These are phyloP conservation scores for Candida pseudoglaebosa DNA, from an alignment of 805 yeast genomes.

Conservation along the genomic window DNA sequence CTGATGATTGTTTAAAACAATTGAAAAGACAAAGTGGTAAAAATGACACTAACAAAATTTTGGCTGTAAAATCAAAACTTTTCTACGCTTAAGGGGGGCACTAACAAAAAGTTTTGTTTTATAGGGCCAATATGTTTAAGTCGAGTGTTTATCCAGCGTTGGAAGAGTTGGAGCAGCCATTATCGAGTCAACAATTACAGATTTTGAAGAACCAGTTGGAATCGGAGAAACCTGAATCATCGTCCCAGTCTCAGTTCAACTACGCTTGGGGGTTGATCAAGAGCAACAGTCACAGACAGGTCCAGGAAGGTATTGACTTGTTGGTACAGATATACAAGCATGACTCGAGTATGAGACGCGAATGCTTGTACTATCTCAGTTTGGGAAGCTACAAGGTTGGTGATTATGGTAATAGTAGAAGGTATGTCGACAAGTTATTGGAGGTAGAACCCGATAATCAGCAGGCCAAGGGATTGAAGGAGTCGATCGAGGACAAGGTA, in stretches of 20 bases:
- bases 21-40: too few relatives aligned
- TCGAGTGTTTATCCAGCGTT: slow-evolving; percentile 32
- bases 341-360: slow-evolving; percentile 80
- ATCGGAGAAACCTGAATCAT: slow-evolving; percentile 73
- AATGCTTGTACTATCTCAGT: slow-evolving; percentile 81
- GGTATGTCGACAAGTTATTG: slow-evolving; percentile 76
- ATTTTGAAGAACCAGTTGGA: slow-evolving; percentile 73
- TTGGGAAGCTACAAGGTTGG: slow-evolving; percentile 87
- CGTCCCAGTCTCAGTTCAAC: slow-evolving; percentile 84
- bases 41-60: too few relatives aligned
- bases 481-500: slow-evolving; percentile 77
- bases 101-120: too few relatives aligned
- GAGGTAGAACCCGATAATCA: slow-evolving; percentile 78
- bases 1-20: too few relatives aligned
- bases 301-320: slow-evolving; percentile 73
- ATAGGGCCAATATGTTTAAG: slow-evolving; percentile 6
- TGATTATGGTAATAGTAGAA: slow-evolving; percentile 78
- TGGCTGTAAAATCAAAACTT: too few relatives aligned
- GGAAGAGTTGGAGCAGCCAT: slow-evolving; percentile 45
- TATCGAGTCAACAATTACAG: slow-evolving; percentile 70
- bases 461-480: slow-evolving; percentile 70
- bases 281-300: slow-evolving; percentile 57
- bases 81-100: too few relatives aligned
- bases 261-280: slow-evolving; percentile 95
- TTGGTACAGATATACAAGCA: slow-evolving; percentile 68